These are phyloP conservation scores for Coffea eugenioides DNA, from an alignment of 257 asterid species.

Conservation along the genomic window DNA sequence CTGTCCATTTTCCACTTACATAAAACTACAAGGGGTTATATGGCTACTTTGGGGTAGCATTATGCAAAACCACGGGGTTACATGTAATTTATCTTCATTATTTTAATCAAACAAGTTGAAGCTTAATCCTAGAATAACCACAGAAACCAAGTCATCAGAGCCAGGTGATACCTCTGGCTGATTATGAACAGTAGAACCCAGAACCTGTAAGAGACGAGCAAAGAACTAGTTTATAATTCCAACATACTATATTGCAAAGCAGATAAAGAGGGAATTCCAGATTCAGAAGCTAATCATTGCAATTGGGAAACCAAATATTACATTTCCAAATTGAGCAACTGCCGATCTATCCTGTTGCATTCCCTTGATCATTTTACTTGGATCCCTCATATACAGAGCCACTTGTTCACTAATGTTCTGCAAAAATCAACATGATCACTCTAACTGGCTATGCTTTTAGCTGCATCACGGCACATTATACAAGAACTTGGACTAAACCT, in stretches of 20 bases:
- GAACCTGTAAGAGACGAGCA: conserved; percentile 46
- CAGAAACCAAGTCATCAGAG: neutral
- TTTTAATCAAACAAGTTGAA: neutral
- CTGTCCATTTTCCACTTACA: too few relatives aligned
- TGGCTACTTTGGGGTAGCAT: too few relatives aligned
- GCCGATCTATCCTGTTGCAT: conserved; percentile 83
- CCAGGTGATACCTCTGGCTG: conserved; percentile 45
- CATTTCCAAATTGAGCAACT: conserved; percentile 81
- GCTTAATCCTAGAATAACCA: neutral
- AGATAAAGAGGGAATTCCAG: neutral
- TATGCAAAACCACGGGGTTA: too few relatives aligned
- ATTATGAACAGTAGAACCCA: conserved; percentile 35
- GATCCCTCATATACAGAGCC: conserved; percentile 91
- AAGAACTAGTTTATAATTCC: conserved; percentile 12
- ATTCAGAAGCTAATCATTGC: neutral
- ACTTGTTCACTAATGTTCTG: conserved; percentile 95
- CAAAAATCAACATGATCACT: conserved; percentile 25
- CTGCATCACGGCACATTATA: conserved; percentile 8
- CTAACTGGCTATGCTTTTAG: conserved; percentile 11
- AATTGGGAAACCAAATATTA: conserved; percentile 36
- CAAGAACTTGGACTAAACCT: conserved; percentile 48
- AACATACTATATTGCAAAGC: neutral
- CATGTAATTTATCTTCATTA: too few relatives aligned
- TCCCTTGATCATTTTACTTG: conserved; percentile 88
- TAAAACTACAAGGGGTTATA: too few relatives aligned